phyloP scores from a whole-genome alignment of 169 alveolate genomes.

The Theileria equi region DNA sequence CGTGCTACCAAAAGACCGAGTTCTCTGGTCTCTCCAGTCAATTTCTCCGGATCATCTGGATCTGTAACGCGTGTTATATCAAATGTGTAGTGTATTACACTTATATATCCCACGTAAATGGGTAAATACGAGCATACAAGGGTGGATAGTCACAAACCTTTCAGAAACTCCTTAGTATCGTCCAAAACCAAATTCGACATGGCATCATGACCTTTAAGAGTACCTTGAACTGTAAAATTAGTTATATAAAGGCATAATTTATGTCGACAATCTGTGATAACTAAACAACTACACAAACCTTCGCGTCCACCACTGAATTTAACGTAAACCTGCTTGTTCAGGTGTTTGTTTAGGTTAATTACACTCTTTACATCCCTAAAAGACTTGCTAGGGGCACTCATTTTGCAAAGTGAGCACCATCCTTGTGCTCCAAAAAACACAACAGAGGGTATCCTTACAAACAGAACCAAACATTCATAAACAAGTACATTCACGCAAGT shows the following conservation, averaged over 20 bases:
- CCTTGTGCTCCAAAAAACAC: too few species aligned
- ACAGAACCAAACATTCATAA: too few species aligned
- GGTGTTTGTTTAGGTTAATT: slow-evolving; percentile 73
- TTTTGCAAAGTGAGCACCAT: too few species aligned
- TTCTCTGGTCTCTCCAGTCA: slow-evolving; percentile 77
- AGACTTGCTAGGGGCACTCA: slow-evolving; percentile 60
- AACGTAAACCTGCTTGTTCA: slow-evolving; percentile 81
- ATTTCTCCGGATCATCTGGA: slow-evolving; percentile 74
- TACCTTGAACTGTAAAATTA: slow-evolving; percentile 74
- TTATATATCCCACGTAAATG: background rate
- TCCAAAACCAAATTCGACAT: slow-evolving; percentile 84
- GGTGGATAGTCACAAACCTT: slow-evolving; percentile 66
- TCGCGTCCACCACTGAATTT: slow-evolving; percentile 85
- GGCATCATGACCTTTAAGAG: slow-evolving; percentile 86
- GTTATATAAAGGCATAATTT: background rate
- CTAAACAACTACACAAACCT: too few species aligned
- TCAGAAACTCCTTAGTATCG: slow-evolving; percentile 82
- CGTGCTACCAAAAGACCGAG: slow-evolving; percentile 86
- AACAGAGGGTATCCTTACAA: too few species aligned
- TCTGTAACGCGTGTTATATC: slow-evolving; percentile 69
- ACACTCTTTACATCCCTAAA: slow-evolving; percentile 77
- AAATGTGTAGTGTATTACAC: background rate
- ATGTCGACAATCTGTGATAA: background rate
- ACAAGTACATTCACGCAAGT: background rate
- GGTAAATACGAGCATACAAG: too few species aligned